These are phyloP conservation scores for Andrographis paniculata DNA, from an alignment of 305 asterid species.

Conservation along the genomic window DNA sequence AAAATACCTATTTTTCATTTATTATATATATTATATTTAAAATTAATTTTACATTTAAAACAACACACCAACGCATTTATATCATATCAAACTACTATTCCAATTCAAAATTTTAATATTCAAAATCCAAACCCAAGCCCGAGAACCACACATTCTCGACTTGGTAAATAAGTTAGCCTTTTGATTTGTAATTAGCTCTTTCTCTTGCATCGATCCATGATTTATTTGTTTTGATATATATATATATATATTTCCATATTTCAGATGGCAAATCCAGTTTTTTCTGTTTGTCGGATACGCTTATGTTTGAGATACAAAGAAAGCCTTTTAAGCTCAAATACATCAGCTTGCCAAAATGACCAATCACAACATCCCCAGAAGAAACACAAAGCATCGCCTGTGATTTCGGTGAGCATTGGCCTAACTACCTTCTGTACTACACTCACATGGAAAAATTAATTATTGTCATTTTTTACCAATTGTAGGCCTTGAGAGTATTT, in stretches of 20 bases:
- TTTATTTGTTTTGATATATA: not conserved
- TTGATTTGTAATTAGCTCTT: not conserved
- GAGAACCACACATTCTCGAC: no score
- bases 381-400: conserved; percentile 36
- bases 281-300: conserved; percentile 40
- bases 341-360: conserved; percentile 19
- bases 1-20: no score
- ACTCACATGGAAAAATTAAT: not conserved
- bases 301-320: conserved; percentile 44
- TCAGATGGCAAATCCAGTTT: conserved; percentile 57
- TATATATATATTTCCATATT: no score
- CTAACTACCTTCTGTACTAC: not conserved
- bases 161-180: no score
- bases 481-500: no score
- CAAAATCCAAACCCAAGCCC: no score
- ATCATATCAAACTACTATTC: no score
- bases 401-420: conserved; percentile 36
- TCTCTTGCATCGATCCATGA: not conserved
- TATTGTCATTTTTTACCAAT: not conserved
- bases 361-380: conserved; percentile 28
- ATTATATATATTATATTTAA: no score
- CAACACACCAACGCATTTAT: no score
- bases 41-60: no score
- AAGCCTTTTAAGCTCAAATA: conserved; percentile 24
- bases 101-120: no score